A percentile compares a stretch with the other conserved stretches of the same genome.
Conservation (phyloP, 2,329 filamentous ascomycete species). For the Phaeosphaeriaceae sp. region DNA sequence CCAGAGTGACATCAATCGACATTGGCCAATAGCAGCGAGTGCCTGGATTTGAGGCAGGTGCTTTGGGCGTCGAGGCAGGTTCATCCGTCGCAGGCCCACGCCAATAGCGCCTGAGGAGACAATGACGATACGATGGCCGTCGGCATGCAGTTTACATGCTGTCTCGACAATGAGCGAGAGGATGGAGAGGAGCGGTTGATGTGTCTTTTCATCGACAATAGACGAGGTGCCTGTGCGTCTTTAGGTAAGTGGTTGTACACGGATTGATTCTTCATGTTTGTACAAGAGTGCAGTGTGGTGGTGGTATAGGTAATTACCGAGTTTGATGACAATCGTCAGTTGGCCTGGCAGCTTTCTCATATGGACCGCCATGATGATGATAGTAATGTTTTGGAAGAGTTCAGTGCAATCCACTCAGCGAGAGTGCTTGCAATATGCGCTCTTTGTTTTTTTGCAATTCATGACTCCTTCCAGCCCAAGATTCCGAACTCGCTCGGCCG, state of each 20-base stretch:
- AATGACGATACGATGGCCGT: conserved; percentile 93
- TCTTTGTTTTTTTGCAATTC: conserved; percentile 9
- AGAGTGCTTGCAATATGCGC: conserved; percentile 6
- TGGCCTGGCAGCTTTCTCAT: conserved; percentile 60
- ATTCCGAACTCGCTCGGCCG: conserved; percentile 25
- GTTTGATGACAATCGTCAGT: conserved; percentile 83
- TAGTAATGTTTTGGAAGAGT: background rate
- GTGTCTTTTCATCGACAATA: conserved; percentile 96
- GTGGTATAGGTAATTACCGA: conserved; percentile 67
- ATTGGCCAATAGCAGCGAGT: conserved; percentile 94
- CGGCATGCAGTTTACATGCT: conserved; percentile 81
- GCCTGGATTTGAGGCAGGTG: conserved; percentile 91
- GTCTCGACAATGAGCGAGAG: conserved; percentile 94
- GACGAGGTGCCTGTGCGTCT: conserved; percentile 81
- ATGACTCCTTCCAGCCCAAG: conserved; percentile 26
- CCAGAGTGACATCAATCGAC: conserved; percentile 93
- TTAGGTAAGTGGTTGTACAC: conserved; percentile 42
- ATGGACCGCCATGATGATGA: conserved; percentile 39
- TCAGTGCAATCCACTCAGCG: background rate
- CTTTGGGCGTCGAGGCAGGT: conserved; percentile 85
- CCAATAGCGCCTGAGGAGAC: conserved; percentile 98
- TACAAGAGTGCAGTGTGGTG: no score
- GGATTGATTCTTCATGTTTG: no score
- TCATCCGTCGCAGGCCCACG: conserved; percentile 88
- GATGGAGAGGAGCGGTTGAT: conserved; percentile 90